Evolutionary conservation across 1,284 basidiomycete species (phyloP), one percentile per base, ranked within the genome.

Genomic region (Fomitopsis palustris): DNA sequence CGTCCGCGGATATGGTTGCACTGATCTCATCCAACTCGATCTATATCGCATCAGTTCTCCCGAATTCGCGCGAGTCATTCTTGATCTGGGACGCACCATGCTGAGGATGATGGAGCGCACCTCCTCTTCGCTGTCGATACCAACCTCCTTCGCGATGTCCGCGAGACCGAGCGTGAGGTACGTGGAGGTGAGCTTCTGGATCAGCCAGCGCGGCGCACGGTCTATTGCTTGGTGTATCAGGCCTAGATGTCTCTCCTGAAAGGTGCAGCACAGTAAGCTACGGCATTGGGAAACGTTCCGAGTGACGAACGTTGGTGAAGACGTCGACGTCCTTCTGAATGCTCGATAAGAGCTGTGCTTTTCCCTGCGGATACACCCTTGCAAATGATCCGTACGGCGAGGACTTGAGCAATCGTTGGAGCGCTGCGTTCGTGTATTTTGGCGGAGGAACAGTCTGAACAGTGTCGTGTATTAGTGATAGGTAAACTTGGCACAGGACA

Each of bases 141-240:
- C 83, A 47, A 90, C 79, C 12, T 80, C 78, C 25, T 77, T 77
- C 4, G 82, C 87, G 55, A 95, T 88, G 61, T 93, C 89, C 0
- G 75, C 70, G 7, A 95, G 74, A 23, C 86, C 80, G 7, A 94
- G 80, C 0, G 88, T 88, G 43, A 92, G 80, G 67, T 93, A 95
- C 6, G 91, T 92, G 54, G 81, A 81, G 0, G 87, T 93, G 53
- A 95, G 79, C 67, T 84, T 88, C 71, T 85, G 85, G 63, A 95
- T 82, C 54, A 84, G 77, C 83, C 92, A 91, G 42, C 87, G 81
- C 0, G 88, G 86, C 4, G 88, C 84, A 16, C 84, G 80, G 9
- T 81, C 81, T 35, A 92, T 72, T 5, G 84, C 88, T 61, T 86
- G 84, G 52, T 78, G 74, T 23, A 91, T 73, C 25, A 95, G 77